Conservation (phyloP, 176 grass and related monocot genomes). For the Cenchrus purpureus region DNA sequence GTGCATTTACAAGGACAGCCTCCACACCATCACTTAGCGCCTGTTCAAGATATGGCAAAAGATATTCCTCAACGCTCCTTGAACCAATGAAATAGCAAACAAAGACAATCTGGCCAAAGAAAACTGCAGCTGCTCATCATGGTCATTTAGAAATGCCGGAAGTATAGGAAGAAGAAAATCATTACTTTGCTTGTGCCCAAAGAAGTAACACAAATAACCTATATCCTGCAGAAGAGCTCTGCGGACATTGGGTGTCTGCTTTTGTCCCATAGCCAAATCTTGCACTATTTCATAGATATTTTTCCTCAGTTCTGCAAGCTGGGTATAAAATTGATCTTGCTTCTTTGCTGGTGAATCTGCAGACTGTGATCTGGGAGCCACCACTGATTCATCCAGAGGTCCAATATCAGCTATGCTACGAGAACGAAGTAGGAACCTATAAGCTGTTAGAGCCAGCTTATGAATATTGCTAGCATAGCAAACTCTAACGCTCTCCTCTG, state of each 20-base stretch:
- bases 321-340: conserved; percentile 41
- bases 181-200: conserved; percentile 91
- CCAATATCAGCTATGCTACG: conserved; percentile 51
- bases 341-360: conserved; percentile 54
- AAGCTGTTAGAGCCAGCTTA: conserved; percentile 95
- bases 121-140: conserved; percentile 89
- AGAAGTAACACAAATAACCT: conserved; percentile 88
- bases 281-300: conserved; percentile 90
- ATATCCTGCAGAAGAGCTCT: conserved; percentile 95
- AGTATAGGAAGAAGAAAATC: conserved; percentile 98
- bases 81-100: conserved; percentile 98
- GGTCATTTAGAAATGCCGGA: conserved; percentile 95
- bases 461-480: conserved; percentile 97
- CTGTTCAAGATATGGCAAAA: conserved; percentile 96
- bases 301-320: conserved; percentile 78
- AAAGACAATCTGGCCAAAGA: conserved; percentile 81
- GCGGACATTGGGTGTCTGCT: conserved; percentile 83
- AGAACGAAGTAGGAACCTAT: conserved; percentile 77
- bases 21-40: conserved; percentile 84
- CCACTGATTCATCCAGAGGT: conserved; percentile 56
- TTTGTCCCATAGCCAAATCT: conserved; percentile 93
- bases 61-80: conserved; percentile 95
- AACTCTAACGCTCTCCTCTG: conserved; percentile 96
- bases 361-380: conserved; percentile 40
- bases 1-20: conserved; percentile 81